Conservation (phyloP, 805 yeast species). For the Ascoidea asiatica region DNA sequence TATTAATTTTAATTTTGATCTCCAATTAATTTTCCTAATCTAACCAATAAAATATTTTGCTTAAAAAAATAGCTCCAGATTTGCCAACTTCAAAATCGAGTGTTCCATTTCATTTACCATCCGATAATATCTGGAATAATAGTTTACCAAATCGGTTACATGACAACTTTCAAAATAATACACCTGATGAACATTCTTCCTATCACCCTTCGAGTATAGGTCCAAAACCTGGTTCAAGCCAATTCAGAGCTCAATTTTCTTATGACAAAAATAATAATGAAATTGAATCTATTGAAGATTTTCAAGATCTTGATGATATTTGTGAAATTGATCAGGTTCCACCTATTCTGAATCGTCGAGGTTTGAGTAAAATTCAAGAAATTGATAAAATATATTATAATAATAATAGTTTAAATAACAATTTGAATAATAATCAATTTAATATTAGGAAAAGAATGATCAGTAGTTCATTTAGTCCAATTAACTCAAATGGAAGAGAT, state of each 20-base stretch:
- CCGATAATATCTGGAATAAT: not conserved
- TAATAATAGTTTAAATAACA: too few species aligned
- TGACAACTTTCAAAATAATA: too few species aligned
- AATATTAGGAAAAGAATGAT: too few species aligned
- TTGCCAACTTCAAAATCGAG: not conserved
- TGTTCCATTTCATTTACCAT: not conserved
- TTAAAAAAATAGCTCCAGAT: too few species aligned
- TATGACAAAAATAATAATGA: not conserved
- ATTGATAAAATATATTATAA: too few species aligned
- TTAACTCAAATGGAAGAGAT: too few species aligned
- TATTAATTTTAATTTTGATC: too few species aligned
- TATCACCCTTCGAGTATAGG: not conserved
- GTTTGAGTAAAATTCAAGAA: not conserved
- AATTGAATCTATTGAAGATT: not conserved
- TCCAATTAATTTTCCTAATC: not conserved
- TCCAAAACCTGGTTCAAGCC: not conserved
- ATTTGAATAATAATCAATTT: too few species aligned
- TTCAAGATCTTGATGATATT: not conserved
- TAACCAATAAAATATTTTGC: not conserved
- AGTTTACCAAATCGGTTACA: too few species aligned
- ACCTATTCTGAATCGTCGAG: too few species aligned
- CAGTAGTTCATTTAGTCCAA: too few species aligned
- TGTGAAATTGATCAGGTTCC: not conserved
- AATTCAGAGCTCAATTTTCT: not conserved
- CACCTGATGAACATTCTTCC: not conserved